Base-by-base conservation (phyloP, 371 early-diverging fungal species). In the Parasitella parasitica region DNA sequence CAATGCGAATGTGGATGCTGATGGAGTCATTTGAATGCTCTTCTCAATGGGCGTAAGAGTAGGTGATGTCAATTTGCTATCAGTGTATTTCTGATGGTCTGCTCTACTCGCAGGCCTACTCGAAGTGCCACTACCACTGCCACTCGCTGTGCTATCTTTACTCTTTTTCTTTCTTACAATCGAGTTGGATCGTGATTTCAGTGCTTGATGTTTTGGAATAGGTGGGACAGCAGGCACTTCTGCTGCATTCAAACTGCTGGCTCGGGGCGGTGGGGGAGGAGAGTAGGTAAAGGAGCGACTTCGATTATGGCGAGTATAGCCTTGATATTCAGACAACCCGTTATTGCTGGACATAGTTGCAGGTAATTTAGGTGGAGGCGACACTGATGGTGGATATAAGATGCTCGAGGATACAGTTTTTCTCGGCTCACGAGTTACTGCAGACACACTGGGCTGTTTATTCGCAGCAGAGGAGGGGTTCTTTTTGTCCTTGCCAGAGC, bases 231-330 rank as follows among this genome's bases (percentile, higher is more conserved):
- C 35, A 4, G 63, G 48, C 3, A 53, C 35, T 8, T 50, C 27
- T 4, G 57, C 24, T 24, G 63, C 15, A 30, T 27, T 28, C 30
- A 64, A 37, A 26, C 61, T 64, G 8, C 61, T 69, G 15, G 60
- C 49, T 8, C 61, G 61, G n/a, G 64, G 69, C 4, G 69, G 69
- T n/a, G 67, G 64, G 6, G 69, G 69, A 0, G 69, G 69, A 0
- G 69, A 69, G 24, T 64, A 69, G 0, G 69, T 69, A 49, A 64
- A 69, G 6, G 69, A 63, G 12, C 69, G 64, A 37, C 61, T 60
- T 8, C 53, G 38, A 32, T 38, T 50, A 11, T 50, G 69, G 22
- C 30, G 60, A 16, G 37, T 32, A 57, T 69, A 69, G 11, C 69
- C 69, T 22, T 69, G 69, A 53, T 69, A 69, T 18, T 59, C 69